phyloP scores from a whole-genome alignment of 495 filamentous ascomycete species.

The Rusavskia elegans region DNA sequence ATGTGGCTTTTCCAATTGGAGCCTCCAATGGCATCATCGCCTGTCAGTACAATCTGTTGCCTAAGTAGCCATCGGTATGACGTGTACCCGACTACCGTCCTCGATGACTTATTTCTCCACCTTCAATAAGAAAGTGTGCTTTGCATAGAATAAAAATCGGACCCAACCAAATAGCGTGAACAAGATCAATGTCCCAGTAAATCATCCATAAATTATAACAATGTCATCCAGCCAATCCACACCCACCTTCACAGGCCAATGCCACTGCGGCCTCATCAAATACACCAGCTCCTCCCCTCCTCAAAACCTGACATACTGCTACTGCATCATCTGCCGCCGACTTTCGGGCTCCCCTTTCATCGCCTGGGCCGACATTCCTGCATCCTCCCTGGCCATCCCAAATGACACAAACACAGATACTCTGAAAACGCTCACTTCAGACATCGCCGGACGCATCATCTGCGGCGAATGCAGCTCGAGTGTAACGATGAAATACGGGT shows the following conservation, averaged over 20 bases:
- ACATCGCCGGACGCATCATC: background rate
- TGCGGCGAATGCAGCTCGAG: background rate
- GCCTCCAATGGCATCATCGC: too few relatives aligned
- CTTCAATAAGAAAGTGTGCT: too few relatives aligned
- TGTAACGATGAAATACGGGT: slow-evolving; percentile 13
- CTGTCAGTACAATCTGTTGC: too few relatives aligned
- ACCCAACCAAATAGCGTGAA: too few relatives aligned
- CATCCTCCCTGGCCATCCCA: slow-evolving; percentile 1
- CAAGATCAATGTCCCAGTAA: too few relatives aligned
- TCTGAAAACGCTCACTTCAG: background rate
- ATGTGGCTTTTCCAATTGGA: too few relatives aligned
- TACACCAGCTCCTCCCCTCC: slow-evolving; percentile 13
- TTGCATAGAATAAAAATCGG: too few relatives aligned
- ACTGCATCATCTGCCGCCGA: slow-evolving; percentile 13
- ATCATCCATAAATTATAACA: too few relatives aligned
- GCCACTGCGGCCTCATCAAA: slow-evolving; percentile 8
- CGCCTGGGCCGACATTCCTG: slow-evolving; percentile 9
- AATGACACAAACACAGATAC: background rate
- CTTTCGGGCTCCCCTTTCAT: slow-evolving; percentile 11
- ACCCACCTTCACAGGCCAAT: slow-evolving; percentile 8
- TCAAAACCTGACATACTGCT: slow-evolving; percentile 9
- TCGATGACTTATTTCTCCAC: too few relatives aligned
- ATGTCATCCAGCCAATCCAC: background rate
- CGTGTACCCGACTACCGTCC: too few relatives aligned
- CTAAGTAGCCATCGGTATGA: too few relatives aligned